phyloP scores from a whole-genome alignment of 345 rosid genomes.

The Murraya koenigii region DNA sequence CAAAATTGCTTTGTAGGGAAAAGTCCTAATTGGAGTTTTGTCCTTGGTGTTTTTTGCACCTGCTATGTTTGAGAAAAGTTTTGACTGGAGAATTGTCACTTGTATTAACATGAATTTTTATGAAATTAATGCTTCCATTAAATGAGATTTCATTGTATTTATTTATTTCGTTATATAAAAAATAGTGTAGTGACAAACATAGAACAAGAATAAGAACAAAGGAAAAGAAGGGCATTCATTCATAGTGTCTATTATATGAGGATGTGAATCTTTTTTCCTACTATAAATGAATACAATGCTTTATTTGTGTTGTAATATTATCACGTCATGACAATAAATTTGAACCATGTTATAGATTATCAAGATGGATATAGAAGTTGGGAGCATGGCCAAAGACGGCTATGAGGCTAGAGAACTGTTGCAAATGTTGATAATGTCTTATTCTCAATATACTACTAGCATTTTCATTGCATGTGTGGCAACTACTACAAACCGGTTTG shows the following conservation, averaged over 20 bases:
- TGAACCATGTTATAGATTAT: background rate
- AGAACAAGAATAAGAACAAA: background rate
- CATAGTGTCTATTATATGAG: background rate
- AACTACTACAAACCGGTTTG: background rate
- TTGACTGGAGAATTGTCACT: constrained; percentile 17
- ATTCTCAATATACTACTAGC: background rate
- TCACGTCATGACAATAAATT: background rate
- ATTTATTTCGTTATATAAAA: background rate
- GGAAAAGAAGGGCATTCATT: background rate
- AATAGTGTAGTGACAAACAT: background rate
- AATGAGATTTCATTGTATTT: background rate
- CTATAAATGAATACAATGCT: background rate
- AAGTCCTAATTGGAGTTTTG: no score
- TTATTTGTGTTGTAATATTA: background rate
- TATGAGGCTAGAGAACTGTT: background rate
- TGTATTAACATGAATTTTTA: background rate
- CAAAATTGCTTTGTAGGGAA: no score
- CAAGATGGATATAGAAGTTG: background rate
- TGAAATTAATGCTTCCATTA: background rate
- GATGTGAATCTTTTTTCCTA: background rate
- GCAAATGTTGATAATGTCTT: background rate
- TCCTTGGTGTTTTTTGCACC: no score
- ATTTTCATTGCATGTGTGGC: background rate
- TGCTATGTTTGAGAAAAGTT: constrained; percentile 49
- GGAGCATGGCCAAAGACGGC: background rate